A percentile compares a stretch with the other conserved stretches of the same genome.
Evolutionary conservation across 257 asterid species (phyloP).

Genomic region (Apocynum venetum): DNA sequence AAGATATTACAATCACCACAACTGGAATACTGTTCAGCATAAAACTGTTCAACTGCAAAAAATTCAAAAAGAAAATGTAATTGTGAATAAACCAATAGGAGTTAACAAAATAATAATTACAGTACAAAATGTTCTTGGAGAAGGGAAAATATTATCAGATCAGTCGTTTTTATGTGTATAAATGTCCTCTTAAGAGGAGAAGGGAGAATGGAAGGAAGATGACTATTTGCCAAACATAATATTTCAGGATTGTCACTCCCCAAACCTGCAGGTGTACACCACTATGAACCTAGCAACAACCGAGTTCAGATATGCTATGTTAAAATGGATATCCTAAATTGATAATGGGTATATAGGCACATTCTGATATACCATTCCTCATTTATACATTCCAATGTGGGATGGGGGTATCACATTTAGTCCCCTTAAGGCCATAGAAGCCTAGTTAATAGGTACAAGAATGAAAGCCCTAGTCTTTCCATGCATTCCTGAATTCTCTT

Average conservation of each 20-base stretch:
- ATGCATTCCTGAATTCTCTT: neutral
- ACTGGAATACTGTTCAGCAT: conserved; percentile 86
- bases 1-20: conserved; percentile 81
- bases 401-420: neutral
- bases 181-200: neutral
- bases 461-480: neutral
- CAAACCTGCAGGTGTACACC: neutral
- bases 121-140: neutral
- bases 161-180: neutral
- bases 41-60: conserved; percentile 76
- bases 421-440: neutral
- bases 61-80: conserved; percentile 4
- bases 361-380: neutral
- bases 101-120: neutral
- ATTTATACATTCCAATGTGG: neutral
- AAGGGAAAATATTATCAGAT: neutral
- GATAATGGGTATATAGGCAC: neutral
- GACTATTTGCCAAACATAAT: neutral
- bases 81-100: neutral
- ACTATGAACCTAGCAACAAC: too few relatives aligned
- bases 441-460: neutral
- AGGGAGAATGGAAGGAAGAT: neutral
- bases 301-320: too few relatives aligned
- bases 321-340: too few relatives aligned
- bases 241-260: neutral